phyloP scores from a whole-genome alignment of 257 asterid species.

The Paraleonurus japonicus region DNA sequence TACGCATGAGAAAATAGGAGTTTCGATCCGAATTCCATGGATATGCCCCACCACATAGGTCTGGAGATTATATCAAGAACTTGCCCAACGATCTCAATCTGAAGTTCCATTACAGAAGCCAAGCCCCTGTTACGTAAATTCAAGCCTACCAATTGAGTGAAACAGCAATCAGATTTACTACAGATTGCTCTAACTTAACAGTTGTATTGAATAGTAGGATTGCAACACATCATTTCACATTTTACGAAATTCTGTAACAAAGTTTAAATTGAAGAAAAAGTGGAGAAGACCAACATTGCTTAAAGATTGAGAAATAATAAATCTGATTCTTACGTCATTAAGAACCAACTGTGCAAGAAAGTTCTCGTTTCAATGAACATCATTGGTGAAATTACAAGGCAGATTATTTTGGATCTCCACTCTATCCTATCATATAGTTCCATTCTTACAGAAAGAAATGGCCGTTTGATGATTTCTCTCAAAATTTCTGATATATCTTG shows the following conservation, averaged over 20 bases:
- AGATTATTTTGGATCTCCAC: conserved; percentile 60
- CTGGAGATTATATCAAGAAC: conserved; percentile 64
- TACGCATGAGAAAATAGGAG: conserved; percentile 72
- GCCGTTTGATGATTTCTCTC: conserved; percentile 49
- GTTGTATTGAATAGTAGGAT: background rate
- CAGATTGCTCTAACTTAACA: background rate
- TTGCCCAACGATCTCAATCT: conserved; percentile 44
- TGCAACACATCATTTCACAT: conserved; percentile 1
- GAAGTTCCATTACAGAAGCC: conserved; percentile 68
- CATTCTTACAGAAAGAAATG: conserved; percentile 48
- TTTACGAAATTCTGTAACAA: background rate
- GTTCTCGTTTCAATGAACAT: conserved; percentile 69
- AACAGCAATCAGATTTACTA: conserved; percentile 26
- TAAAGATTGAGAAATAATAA: conserved; percentile 15
- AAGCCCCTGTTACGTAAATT: conserved; percentile 70
- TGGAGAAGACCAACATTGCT: background rate
- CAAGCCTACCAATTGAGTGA: conserved; percentile 43
- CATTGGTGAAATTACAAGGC: conserved; percentile 63
- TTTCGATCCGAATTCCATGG: conserved; percentile 59
- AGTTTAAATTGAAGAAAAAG: background rate
- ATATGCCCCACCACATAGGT: conserved; percentile 82
- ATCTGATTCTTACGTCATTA: conserved; percentile 51
- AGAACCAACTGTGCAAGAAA: conserved; percentile 70
- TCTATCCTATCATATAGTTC: conserved; percentile 58
- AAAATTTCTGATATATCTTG: conserved; percentile 54